Evolutionary conservation across 805 yeast genomes (phyloP).

Genomic region (Teunomyces barrocoloradensis): DNA sequence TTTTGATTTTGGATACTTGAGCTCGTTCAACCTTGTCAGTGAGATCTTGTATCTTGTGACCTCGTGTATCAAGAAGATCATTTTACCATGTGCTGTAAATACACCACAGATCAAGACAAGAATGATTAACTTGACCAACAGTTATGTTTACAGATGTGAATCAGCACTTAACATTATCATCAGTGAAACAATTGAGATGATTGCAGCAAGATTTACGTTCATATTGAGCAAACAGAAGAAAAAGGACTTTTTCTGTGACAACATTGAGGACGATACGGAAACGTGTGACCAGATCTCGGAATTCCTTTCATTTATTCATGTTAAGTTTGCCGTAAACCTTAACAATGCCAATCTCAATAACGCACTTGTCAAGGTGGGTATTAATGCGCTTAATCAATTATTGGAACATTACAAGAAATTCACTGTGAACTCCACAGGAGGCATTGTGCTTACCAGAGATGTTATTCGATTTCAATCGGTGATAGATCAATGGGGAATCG

Average conservation of each 20-base stretch:
- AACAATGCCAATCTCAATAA: slow-evolving; percentile 45
- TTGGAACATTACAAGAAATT: slow-evolving; percentile 73
- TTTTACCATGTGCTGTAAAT: slow-evolving; percentile 70
- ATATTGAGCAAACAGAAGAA: slow-evolving; percentile 63
- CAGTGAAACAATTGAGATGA: slow-evolving; percentile 53
- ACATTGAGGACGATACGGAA: slow-evolving; percentile 60
- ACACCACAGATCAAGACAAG: slow-evolving; percentile 55
- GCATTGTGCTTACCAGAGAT: slow-evolving; percentile 77
- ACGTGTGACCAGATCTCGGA: slow-evolving; percentile 64
- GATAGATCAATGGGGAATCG: slow-evolving; percentile 65
- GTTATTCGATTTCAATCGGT: slow-evolving; percentile 70
- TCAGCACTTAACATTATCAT: slow-evolving; percentile 62
- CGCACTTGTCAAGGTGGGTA: slow-evolving; percentile 57
- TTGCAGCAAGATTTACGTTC: slow-evolving; percentile 47
- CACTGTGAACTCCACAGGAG: slow-evolving; percentile 78
- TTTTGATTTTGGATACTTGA: slow-evolving; percentile 47
- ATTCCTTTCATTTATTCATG: slow-evolving; percentile 45
- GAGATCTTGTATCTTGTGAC: slow-evolving; percentile 66
- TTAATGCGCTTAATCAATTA: slow-evolving; percentile 53
- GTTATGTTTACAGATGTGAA: slow-evolving; percentile 60
- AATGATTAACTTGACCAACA: slow-evolving; percentile 61
- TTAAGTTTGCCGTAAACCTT: slow-evolving; percentile 36
- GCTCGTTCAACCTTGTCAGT: slow-evolving; percentile 50
- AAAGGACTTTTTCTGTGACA: slow-evolving; percentile 60
- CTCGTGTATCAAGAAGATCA: slow-evolving; percentile 67